Evolutionary conservation across 305 asterid species (phyloP).

Genomic region (Fraxinus greggii): DNA sequence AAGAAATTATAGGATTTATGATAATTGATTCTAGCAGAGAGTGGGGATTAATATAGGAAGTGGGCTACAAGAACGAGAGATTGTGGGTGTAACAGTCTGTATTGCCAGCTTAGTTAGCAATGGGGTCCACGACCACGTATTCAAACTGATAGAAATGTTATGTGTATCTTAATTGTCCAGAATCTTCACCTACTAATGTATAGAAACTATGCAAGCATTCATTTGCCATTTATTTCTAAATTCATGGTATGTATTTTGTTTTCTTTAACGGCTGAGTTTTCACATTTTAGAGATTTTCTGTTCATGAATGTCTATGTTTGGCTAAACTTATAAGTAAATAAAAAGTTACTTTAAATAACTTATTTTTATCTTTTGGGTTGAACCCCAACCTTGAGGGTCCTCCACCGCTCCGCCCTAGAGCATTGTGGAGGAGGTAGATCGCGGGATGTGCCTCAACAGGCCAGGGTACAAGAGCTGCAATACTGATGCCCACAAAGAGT

Average conservation of each 20-base stretch:
- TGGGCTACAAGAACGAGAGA: conserved; percentile 24
- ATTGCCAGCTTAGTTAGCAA: conserved; percentile 45
- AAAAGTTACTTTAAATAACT: neutral
- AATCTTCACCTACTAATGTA: neutral
- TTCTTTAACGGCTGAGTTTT: neutral
- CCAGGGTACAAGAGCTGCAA: no score
- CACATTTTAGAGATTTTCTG: neutral
- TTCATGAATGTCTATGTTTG: neutral
- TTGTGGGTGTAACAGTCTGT: conserved; percentile 40
- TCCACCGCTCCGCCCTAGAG: no score
- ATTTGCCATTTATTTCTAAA: neutral
- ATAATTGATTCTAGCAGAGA: neutral
- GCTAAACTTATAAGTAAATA: neutral
- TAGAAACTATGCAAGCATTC: neutral
- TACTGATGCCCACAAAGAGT: no score
- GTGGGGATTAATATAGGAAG: conserved; percentile 19
- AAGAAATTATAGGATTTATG: neutral
- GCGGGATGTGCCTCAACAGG: no score
- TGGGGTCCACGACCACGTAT: conserved; percentile 33
- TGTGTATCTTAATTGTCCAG: neutral
- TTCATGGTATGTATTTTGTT: neutral
- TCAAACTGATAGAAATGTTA: neutral
- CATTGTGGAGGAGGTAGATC: no score
- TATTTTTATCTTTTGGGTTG: neutral
- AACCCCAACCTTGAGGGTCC: no score